Evolutionary conservation across 2,329 filamentous ascomycete species (phyloP).

Genomic region (Ceratocystis alfenasii): DNA sequence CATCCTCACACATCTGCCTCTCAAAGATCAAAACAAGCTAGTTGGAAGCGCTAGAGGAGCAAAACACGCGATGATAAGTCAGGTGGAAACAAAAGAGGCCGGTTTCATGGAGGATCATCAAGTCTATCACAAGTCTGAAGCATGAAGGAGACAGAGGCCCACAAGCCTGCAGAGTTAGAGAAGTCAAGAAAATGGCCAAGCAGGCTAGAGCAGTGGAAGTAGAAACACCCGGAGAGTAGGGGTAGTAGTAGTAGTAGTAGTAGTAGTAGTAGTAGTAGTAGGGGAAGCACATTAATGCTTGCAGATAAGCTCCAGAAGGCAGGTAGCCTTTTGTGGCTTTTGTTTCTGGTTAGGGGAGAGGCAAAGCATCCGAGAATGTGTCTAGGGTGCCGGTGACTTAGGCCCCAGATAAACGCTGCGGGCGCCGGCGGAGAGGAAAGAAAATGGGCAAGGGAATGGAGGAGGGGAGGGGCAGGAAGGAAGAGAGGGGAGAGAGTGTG

Average conservation of each 20-base stretch:
- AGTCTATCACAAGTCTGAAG: constrained; percentile 4
- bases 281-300: background rate
- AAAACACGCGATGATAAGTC: background rate
- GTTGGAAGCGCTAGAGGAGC: background rate
- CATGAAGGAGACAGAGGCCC: background rate
- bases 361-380: background rate
- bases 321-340: background rate
- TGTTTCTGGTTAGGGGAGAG: background rate
- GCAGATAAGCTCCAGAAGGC: background rate
- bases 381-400: background rate
- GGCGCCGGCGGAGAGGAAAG: background rate
- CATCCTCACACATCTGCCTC: constrained; percentile 1
- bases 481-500: background rate
- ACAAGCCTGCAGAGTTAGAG: background rate
- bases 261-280: background rate
- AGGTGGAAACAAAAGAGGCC: constrained; percentile 8
- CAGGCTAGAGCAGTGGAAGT: background rate
- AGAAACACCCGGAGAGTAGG: background rate
- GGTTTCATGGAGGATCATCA: constrained; percentile 2
- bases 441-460: background rate
- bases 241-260: background rate
- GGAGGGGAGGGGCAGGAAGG: background rate
- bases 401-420: background rate
- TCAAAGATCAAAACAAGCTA: background rate
- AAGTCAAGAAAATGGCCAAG: background rate